phyloP scores from a whole-genome alignment of 208 protist genomes.

The Naegleria fowleri region DNA sequence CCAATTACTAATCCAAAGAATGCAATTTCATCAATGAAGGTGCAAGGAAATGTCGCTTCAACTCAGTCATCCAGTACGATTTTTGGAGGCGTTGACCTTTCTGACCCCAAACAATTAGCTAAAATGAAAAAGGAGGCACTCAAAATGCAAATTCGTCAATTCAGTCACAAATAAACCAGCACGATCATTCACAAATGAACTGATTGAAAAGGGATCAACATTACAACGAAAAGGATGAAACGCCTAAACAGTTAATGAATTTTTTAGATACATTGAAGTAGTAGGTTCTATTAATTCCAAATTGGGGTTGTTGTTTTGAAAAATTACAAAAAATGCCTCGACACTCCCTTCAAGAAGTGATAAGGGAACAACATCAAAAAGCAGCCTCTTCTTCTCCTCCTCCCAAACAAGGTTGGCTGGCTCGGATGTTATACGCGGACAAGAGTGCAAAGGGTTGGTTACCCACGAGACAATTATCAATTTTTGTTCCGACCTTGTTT shows the following conservation, averaged over 20 bases:
- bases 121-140: neutral
- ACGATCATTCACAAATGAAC: no score
- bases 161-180: neutral
- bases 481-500: neutral
- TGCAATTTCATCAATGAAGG: neutral
- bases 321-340: neutral
- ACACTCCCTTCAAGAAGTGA: neutral
- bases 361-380: neutral
- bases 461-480: neutral
- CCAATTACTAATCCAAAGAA: neutral
- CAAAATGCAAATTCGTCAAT: constrained; percentile 8
- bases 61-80: neutral
- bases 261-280: no score
- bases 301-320: no score
- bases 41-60: neutral
- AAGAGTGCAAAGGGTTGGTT: neutral
- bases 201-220: no score
- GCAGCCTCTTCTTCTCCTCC: neutral
- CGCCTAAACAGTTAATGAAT: no score
- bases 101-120: neutral
- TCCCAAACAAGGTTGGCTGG: neutral
- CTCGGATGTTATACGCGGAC: neutral
- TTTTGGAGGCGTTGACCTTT: neutral
- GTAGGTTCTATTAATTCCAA: no score
- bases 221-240: no score